Evolutionary conservation across 2,329 filamentous ascomycete genomes (phyloP).

Genomic region (Fusarium staphyleae): DNA sequence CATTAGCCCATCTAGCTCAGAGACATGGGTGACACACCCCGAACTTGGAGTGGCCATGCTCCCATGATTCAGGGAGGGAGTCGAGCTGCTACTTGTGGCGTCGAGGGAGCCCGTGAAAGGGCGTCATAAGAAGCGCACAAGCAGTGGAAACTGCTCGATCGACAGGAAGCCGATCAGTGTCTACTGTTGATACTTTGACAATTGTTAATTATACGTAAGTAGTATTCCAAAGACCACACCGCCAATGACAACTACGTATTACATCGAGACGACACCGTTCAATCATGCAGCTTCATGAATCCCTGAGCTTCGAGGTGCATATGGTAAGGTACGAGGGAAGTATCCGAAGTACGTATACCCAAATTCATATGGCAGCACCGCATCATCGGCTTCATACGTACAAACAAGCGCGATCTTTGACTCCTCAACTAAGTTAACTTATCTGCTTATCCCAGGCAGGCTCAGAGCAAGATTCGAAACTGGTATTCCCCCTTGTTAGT

Average conservation of each 20-base stretch:
- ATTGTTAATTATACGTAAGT: no score
- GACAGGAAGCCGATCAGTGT: conserved; percentile 10
- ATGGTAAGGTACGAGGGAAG: no score
- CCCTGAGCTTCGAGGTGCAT: conserved; percentile 8
- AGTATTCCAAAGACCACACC: no score
- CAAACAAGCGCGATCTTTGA: conserved; percentile 9
- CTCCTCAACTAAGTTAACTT: conserved; percentile 5
- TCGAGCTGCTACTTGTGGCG: conserved; percentile 28
- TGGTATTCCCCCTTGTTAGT: conserved; percentile 17
- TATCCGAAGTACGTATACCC: no score
- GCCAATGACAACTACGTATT: neutral
- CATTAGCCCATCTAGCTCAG: conserved; percentile 12
- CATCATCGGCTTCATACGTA: conserved; percentile 1
- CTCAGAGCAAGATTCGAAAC: conserved; percentile 28
- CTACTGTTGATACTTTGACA: no score
- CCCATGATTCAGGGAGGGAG: conserved; percentile 38
- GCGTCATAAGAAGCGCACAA: conserved; percentile 25
- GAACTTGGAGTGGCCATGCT: conserved; percentile 20
- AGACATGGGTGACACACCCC: conserved; percentile 32
- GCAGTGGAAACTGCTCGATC: conserved; percentile 1
- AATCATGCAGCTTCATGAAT: conserved; percentile 23
- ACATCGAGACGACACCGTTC: neutral
- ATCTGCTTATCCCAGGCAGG: conserved; percentile 6
- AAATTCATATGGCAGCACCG: neutral
- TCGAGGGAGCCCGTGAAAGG: conserved; percentile 23